Conservation (phyloP, 164 flowering plant genomes). For the Nymphaea colorata region DNA sequence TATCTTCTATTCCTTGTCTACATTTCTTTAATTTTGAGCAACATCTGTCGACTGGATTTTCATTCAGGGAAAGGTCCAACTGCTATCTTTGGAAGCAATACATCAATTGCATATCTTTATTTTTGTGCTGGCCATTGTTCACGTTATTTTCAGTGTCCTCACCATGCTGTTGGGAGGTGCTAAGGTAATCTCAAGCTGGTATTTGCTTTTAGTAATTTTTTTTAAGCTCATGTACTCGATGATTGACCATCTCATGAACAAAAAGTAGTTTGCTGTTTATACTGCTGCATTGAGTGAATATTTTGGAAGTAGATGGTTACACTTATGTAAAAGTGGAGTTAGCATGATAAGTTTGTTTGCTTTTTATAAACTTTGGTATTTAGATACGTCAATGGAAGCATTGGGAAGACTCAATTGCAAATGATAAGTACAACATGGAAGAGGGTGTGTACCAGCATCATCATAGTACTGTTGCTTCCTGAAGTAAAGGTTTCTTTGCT, state of each 20-base stretch:
- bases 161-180: conserved; percentile 70
- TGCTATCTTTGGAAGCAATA: conserved; percentile 60
- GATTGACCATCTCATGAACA: no score
- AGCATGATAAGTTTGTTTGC: neutral
- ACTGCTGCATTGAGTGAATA: no score
- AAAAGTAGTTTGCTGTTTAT: neutral
- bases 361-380: conserved; percentile 3
- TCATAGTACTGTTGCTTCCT: neutral
- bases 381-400: conserved; percentile 90
- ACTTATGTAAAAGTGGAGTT: neutral
- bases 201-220: no score
- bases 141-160: conserved; percentile 65
- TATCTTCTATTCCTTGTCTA: neutral
- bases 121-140: conserved; percentile 75
- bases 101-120: conserved; percentile 89
- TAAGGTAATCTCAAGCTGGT: conserved; percentile 27
- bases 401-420: conserved; percentile 76
- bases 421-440: conserved; percentile 36
- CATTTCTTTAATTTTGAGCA: neutral
- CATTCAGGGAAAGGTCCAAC: conserved; percentile 58
- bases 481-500: neutral
- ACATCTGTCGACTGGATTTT: neutral
- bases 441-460: conserved; percentile 21
- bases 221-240: no score
- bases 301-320: no score